phyloP scores from a whole-genome alignment of 2,329 filamentous ascomycete species.

The Lizonia empirigonia region DNA sequence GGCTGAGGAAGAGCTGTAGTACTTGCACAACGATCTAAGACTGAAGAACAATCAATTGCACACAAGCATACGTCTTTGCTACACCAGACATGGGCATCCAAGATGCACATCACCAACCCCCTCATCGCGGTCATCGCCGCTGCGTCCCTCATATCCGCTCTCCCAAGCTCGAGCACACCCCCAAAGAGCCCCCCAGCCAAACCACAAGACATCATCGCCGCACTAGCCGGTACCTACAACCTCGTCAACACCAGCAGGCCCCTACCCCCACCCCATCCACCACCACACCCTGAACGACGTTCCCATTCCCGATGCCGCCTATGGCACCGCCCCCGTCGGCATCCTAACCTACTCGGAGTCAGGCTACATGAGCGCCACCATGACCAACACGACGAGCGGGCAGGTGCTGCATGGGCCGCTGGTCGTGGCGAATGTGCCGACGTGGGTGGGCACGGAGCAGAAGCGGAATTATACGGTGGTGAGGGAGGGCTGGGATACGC shows the following conservation, averaged over 20 bases:
- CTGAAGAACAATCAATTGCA: background rate
- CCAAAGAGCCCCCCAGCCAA: background rate
- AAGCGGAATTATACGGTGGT: constrained; percentile 34
- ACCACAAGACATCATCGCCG: constrained; percentile 21
- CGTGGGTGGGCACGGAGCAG: constrained; percentile 27
- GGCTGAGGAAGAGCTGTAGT: background rate
- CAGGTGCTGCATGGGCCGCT: constrained; percentile 39
- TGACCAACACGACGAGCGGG: constrained; percentile 27
- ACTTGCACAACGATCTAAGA: background rate
- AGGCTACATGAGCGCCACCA: constrained; percentile 38
- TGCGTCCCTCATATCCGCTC: constrained; percentile 9
- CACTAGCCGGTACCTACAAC: constrained; percentile 32
- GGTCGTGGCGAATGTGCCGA: constrained; percentile 33
- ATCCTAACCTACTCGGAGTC: constrained; percentile 33
- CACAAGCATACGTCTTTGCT: background rate
- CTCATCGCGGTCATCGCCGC: background rate
- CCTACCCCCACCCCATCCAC: background rate
- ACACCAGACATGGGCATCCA: background rate
- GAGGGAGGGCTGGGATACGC: constrained; percentile 20
- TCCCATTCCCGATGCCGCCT: constrained; percentile 29
- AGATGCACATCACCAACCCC: constrained; percentile 3
- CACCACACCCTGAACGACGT: constrained; percentile 24
- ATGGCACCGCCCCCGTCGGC: constrained; percentile 32
- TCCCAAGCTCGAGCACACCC: constrained; percentile 2
- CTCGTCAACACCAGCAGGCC: constrained; percentile 34